Evolutionary conservation across 1,139 yeast species (phyloP).

Genomic region (Geotrichum klebahnii): DNA sequence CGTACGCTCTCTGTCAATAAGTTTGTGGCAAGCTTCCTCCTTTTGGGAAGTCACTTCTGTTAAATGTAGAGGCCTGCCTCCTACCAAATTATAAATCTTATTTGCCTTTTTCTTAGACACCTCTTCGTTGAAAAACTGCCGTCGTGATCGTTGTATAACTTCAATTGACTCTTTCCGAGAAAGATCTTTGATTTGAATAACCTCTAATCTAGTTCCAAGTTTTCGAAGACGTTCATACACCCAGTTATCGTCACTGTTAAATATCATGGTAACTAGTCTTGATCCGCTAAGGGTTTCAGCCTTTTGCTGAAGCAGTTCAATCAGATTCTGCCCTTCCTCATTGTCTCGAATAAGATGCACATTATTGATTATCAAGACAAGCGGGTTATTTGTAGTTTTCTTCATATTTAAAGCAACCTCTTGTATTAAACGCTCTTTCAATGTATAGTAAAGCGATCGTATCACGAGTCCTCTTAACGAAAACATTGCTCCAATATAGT

Average conservation of each 20-base stretch:
- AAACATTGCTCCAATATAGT: conserved; percentile 75
- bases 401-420: conserved; percentile 58
- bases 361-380: conserved; percentile 67
- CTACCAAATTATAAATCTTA: conserved; percentile 63
- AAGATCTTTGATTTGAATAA: conserved; percentile 67
- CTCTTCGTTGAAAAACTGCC: conserved; percentile 45
- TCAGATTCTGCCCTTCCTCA: conserved; percentile 59
- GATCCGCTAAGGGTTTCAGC: conserved; percentile 76
- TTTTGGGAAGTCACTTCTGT: conserved; percentile 66
- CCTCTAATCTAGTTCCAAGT: conserved; percentile 70
- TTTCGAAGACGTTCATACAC: conserved; percentile 70
- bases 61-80: conserved; percentile 82
- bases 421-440: conserved; percentile 71
- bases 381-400: conserved; percentile 47
- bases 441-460: conserved; percentile 78
- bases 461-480: conserved; percentile 84
- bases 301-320: conserved; percentile 78
- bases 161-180: conserved; percentile 52
- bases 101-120: conserved; percentile 45
- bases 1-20: conserved; percentile 75
- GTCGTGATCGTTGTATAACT: conserved; percentile 55
- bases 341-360: conserved; percentile 72
- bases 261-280: conserved; percentile 69
- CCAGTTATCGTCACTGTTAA: conserved; percentile 86
- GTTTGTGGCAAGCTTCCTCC: conserved; percentile 64